Conservation (phyloP, 2,329 filamentous ascomycete species). For the Pseudogymnoascus sp. region DNA sequence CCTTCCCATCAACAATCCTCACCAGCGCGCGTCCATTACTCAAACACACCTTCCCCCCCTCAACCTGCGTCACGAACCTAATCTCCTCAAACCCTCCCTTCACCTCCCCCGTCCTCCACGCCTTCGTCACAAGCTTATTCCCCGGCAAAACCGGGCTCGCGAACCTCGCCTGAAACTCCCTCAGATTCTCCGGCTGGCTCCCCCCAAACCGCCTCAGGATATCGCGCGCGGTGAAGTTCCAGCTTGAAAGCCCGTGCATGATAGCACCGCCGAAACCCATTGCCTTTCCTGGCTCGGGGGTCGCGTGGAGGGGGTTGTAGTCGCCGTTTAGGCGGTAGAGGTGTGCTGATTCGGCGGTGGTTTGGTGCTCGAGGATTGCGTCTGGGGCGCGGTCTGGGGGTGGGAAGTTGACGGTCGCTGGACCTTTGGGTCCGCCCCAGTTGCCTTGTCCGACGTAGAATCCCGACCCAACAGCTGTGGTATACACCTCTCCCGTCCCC, state of each 20-base stretch:
- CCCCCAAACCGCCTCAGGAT: slow-evolving; percentile 64
- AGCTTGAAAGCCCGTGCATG: slow-evolving; percentile 81
- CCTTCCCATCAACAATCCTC: slow-evolving; percentile 18
- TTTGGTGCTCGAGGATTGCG: slow-evolving; percentile 62
- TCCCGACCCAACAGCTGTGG: slow-evolving; percentile 48
- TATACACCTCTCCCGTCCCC: slow-evolving; percentile 53
- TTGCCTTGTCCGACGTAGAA: slow-evolving; percentile 64
- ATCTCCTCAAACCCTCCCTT: slow-evolving; percentile 63
- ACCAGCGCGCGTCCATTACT: slow-evolving; percentile 70
- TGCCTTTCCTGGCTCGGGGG: slow-evolving; percentile 70
- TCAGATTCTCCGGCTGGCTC: slow-evolving; percentile 69
- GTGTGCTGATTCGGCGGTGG: slow-evolving; percentile 62
- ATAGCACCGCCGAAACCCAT: slow-evolving; percentile 86
- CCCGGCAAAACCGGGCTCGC: slow-evolving; percentile 76
- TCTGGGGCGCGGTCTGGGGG: slow-evolving; percentile 67
- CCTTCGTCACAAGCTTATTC: slow-evolving; percentile 68
- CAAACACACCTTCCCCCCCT: slow-evolving; percentile 71
- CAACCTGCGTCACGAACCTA: slow-evolving; percentile 69
- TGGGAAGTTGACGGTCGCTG: slow-evolving; percentile 69
- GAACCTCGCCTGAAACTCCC: slow-evolving; percentile 83
- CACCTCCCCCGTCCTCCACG: slow-evolving; percentile 67
- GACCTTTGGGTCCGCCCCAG: slow-evolving; percentile 89
- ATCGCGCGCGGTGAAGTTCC: slow-evolving; percentile 68
- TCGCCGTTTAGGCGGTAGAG: slow-evolving; percentile 82
- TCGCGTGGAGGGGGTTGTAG: slow-evolving; percentile 85